Conservation (phyloP, 768 basidiomycete species). For the Termitomyces sp. region DNA sequence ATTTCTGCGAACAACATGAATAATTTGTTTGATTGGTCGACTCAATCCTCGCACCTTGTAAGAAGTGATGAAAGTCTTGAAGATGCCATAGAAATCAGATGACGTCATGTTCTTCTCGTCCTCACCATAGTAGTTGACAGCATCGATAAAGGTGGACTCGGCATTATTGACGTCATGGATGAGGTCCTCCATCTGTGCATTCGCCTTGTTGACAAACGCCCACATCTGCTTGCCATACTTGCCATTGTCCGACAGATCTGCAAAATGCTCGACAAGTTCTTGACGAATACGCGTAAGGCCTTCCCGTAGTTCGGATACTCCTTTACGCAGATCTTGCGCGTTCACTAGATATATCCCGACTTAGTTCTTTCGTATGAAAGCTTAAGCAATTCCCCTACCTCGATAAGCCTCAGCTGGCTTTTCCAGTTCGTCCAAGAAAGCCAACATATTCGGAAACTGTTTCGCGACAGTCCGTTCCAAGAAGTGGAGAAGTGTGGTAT, state of each 20-base stretch:
- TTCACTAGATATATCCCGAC: slow-evolving; percentile 53
- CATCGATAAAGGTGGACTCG: slow-evolving; percentile 78
- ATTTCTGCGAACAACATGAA: slow-evolving; percentile 60
- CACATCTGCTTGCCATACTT: slow-evolving; percentile 91
- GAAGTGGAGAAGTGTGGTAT: slow-evolving; percentile 93
- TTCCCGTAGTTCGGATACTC: slow-evolving; percentile 64
- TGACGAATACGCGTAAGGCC: slow-evolving; percentile 77
- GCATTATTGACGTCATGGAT: slow-evolving; percentile 86
- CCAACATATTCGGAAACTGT: slow-evolving; percentile 84
- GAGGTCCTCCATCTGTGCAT: slow-evolving; percentile 73
- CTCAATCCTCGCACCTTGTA: slow-evolving; percentile 55
- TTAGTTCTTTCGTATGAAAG: slow-evolving; percentile 4
- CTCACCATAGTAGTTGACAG: slow-evolving; percentile 90
- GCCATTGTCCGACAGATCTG: slow-evolving; percentile 67
- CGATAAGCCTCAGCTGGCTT: slow-evolving; percentile 92
- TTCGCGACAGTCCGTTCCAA: slow-evolving; percentile 83
- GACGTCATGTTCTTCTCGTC: slow-evolving; percentile 85
- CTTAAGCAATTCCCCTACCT: slow-evolving; percentile 46
- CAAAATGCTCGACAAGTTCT: slow-evolving; percentile 78
- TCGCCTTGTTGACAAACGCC: slow-evolving; percentile 78
- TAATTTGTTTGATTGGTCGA: background rate
- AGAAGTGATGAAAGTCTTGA: slow-evolving; percentile 95
- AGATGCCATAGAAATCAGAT: slow-evolving; percentile 92
- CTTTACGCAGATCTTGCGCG: slow-evolving; percentile 80
- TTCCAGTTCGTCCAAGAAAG: slow-evolving; percentile 83